Conservation (phyloP, 2,329 filamentous ascomycete genomes). For the Teratosphaeriaceae sp. region DNA sequence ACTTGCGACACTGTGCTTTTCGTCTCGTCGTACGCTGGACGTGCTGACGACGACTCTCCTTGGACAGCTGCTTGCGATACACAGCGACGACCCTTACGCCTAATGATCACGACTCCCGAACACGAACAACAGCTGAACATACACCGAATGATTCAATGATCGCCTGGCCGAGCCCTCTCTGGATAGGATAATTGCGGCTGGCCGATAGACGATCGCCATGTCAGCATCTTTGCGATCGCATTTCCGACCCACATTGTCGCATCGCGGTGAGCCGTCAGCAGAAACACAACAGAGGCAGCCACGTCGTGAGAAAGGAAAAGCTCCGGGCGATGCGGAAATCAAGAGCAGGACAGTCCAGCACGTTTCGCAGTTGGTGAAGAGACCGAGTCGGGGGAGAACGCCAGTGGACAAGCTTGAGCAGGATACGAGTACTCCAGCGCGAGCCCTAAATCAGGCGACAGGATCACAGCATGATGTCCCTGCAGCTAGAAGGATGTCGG, state of each 20-base stretch:
- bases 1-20: background rate
- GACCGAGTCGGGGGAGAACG: conserved; percentile 15
- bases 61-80: conserved; percentile 6
- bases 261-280: background rate
- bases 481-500: conserved; percentile 5
- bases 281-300: conserved; percentile 9
- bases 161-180: conserved; percentile 1
- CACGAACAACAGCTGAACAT: conserved; percentile 8
- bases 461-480: conserved; percentile 5
- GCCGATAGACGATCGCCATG: conserved; percentile 9
- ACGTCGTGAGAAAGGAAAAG: too few relatives aligned
- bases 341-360: conserved; percentile 18
- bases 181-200: background rate
- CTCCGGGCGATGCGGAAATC: conserved; percentile 1
- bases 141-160: conserved; percentile 11
- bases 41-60: conserved; percentile 13
- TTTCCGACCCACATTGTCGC: conserved; percentile 6
- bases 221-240: conserved; percentile 12
- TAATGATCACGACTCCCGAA: conserved; percentile 5
- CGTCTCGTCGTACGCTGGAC: conserved; percentile 16
- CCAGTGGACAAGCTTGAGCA: conserved; percentile 10
- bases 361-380: conserved; percentile 21
- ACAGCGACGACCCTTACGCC: background rate
- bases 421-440: conserved; percentile 10
- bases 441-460: conserved; percentile 12